phyloP scores from a whole-genome alignment of 2,329 filamentous ascomycete genomes.

The Epichloe uncinata region DNA sequence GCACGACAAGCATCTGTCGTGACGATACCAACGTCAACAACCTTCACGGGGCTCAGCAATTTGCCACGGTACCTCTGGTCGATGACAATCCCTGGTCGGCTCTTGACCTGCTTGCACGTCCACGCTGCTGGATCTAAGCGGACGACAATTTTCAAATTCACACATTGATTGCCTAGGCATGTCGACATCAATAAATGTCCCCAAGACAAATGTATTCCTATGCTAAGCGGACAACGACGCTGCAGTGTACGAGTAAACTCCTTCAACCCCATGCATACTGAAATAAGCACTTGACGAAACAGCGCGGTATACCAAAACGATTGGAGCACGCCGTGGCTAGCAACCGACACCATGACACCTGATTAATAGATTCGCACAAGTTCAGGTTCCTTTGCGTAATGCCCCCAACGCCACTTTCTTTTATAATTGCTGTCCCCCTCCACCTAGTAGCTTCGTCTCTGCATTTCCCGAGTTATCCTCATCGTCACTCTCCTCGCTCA shows the following conservation, averaged over 20 bases:
- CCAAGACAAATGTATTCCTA: neutral
- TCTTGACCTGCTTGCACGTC: too few species aligned
- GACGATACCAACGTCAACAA: too few species aligned
- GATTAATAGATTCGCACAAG: too few species aligned
- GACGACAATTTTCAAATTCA: too few species aligned
- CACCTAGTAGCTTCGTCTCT: constrained; percentile 13
- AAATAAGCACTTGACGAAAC: neutral
- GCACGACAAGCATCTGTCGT: too few species aligned
- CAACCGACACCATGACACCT: too few species aligned
- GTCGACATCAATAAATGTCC: neutral
- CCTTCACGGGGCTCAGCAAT: too few species aligned
- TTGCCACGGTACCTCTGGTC: too few species aligned
- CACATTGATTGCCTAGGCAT: neutral
- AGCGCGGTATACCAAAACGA: neutral
- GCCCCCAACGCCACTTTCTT: neutral
- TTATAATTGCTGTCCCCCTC: constrained; percentile 6
- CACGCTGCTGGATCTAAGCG: too few species aligned
- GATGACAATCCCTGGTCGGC: too few species aligned
- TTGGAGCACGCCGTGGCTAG: too few species aligned
- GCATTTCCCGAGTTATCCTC: constrained; percentile 19
- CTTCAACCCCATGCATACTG: neutral
- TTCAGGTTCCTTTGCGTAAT: neutral
- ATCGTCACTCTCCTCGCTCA: constrained; percentile 33
- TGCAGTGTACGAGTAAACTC: neutral
- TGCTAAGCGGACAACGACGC: neutral